Evolutionary conservation across 2,329 filamentous ascomycete genomes (phyloP), one percentile per base, ranked within the genome.

Genomic region (Penicillium sp.): DNA sequence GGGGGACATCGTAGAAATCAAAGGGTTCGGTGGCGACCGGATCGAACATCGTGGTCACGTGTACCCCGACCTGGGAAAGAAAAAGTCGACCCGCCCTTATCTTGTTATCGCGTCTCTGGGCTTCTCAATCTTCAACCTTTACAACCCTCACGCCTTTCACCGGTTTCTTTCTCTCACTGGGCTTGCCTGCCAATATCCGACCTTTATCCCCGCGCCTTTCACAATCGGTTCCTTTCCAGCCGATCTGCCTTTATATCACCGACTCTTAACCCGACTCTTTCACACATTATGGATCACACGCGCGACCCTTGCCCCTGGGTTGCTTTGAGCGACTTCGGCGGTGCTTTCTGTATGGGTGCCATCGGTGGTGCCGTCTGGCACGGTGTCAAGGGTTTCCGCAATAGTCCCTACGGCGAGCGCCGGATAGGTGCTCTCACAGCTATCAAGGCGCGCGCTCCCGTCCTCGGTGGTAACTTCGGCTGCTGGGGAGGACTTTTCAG

Each of bases 281-380:
- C 44, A 31, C 43, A 31, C 27, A 45, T 31, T 27, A 94, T 96
- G 89, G 94, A 99, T 86, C 94, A 97, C 83, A 90, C 90, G 64
- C 86, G 94, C 81, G 94, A 97, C 79, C 94, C 94, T 62, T 97
- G 94, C 79, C 94, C 94, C 56, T 97, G 89, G 88, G 93, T 97
- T 72, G 90, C 94, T 66, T 84, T 99, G 66, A 97, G 93, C 79
- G 94, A 99, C 80, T 97, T 97, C 75, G 94, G 94, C 64, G 94
- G 94, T 79, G 94, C 93, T 58, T 97, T 97, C 72, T 88, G 86
- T 74, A 97, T 97, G 93, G 93, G 93, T 70, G 91, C 86, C 61
- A 88, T 91, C 67, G 87, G 88, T 70, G 89, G 89, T 70, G 89
- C 90, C 70, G 89, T 97, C 75, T 97, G 93, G 93, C 93, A 97